Evolutionary conservation across 306 rosid species (phyloP).

Genomic region (Arachis stenosperma): DNA sequence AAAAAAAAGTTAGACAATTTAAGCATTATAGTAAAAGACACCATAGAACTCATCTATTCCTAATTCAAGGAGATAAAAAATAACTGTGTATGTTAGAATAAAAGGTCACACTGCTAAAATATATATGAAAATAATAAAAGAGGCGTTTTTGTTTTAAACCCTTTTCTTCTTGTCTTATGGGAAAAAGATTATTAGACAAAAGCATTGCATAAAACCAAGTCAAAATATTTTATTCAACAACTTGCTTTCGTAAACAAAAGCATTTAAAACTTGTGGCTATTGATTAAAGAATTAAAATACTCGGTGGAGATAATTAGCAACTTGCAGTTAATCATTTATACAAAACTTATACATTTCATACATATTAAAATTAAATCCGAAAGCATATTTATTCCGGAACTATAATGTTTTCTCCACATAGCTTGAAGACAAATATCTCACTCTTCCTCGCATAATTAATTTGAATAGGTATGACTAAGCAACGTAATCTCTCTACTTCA

Average conservation of each 20-base stretch:
- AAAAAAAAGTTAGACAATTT: too few relatives aligned
- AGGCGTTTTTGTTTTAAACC: too few relatives aligned
- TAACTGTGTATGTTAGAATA: too few relatives aligned
- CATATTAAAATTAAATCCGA: not conserved
- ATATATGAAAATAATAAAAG: too few relatives aligned
- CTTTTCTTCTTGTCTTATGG: not conserved
- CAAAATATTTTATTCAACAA: not conserved
- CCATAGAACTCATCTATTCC: too few relatives aligned
- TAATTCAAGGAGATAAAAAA: too few relatives aligned
- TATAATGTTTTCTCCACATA: not conserved
- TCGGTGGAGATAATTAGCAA: not conserved
- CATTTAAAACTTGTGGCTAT: not conserved
- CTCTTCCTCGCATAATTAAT: not conserved
- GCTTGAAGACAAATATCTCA: not conserved
- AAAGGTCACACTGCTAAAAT: too few relatives aligned
- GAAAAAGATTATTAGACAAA: not conserved
- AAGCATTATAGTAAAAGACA: too few relatives aligned
- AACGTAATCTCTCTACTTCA: too few relatives aligned
- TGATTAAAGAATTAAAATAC: not conserved
- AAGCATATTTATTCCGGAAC: not conserved
- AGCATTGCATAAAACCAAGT: slow-evolving; percentile 7
- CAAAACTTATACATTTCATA: not conserved
- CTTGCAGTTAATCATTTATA: not conserved
- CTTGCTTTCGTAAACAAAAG: slow-evolving; percentile 10
- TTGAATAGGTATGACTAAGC: not conserved